These are phyloP conservation scores for Pseudozyma sp. DNA, from an alignment of 1,284 basidiomycete genomes.

Conservation along the genomic window DNA sequence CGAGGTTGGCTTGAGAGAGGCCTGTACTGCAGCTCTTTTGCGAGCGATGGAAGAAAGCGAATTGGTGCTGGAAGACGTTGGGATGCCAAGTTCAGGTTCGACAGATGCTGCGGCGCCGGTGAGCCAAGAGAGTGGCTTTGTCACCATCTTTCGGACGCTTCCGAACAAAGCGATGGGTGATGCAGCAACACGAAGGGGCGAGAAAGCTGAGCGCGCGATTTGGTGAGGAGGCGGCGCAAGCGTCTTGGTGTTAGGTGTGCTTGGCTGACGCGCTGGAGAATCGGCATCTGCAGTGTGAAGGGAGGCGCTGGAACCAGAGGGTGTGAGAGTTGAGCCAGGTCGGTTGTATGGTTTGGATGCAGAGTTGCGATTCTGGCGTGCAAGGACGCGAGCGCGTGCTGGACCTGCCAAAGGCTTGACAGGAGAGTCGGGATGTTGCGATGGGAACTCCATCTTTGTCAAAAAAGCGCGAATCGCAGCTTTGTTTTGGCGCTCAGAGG, in stretches of 20 bases:
- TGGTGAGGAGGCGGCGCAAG: not conserved
- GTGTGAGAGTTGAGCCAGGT: slow-evolving; percentile 12
- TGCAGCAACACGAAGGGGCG: slow-evolving; percentile 44
- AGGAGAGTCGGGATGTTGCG: slow-evolving; percentile 53
- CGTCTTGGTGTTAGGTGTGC: slow-evolving; percentile 12
- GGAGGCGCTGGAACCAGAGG: slow-evolving; percentile 22
- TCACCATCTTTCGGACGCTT: slow-evolving; percentile 52
- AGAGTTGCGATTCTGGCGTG: slow-evolving; percentile 45
- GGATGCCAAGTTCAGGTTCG: slow-evolving; percentile 40
- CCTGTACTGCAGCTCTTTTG: slow-evolving; percentile 34
- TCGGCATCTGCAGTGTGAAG: slow-evolving; percentile 21
- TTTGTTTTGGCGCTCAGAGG: not conserved
- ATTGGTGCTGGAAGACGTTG: slow-evolving; percentile 46
- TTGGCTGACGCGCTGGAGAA: slow-evolving; percentile 18
- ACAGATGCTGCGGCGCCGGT: slow-evolving; percentile 28
- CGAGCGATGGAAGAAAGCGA: slow-evolving; percentile 48
- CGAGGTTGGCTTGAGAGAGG: slow-evolving; percentile 13
- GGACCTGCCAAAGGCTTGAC: slow-evolving; percentile 45
- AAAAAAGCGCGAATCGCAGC: not conserved
- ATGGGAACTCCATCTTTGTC: slow-evolving; percentile 46
- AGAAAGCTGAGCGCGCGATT: slow-evolving; percentile 45
- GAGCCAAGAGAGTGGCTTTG: slow-evolving; percentile 55
- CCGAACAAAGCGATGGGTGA: slow-evolving; percentile 49
- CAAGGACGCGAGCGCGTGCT: slow-evolving; percentile 39
- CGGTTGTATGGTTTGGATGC: slow-evolving; percentile 52